Base-by-base conservation (phyloP, 116 monocot species). In the Iris pallida region DNA sequence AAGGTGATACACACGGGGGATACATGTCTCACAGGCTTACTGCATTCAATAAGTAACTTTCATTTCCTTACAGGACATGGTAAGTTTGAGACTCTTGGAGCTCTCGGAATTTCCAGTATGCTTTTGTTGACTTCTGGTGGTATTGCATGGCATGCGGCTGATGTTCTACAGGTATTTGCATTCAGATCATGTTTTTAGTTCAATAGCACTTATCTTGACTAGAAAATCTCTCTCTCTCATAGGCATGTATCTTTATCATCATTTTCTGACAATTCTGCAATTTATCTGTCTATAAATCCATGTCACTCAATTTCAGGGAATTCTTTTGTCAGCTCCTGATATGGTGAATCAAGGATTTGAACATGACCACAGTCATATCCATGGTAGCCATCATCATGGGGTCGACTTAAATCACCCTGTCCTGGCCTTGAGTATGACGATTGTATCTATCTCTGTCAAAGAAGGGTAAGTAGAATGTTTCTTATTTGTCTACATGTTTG, bases 141-240 rank as follows among this genome's bases (percentile, higher is more conserved):
- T 18, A 98, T 98, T 79, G 98, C 90, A 17, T 98, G 98, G 93
- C 98, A 98, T 88, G 93, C 98, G 48, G 45, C 84, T 53, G 83
- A 86, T 74, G 61, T 95, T 76, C 61, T 95, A n/a, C 88, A 90
- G 75, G 91, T 83, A 79, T 49, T 63, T 30, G 17, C 52, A 48
- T 57, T 65, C 5, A 20, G 18, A 44, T 15, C 42, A 45, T 69
- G 16, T 15, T 47, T 57, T 14, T 69, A 4, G 14, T 20, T 64
- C 30, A 30, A 30, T 30, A 30, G 30, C 3, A 30, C 30, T 30
- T 30, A 30, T 30, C 30, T 30, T 30, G 30, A 30, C 30, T 30
- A 30, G 30, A 30, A 30, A 3, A 30, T 30, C 30, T 30, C 30
- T 30, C 30, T 30, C 30, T 30, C 30, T 30, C 30, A 30, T 30